These are phyloP conservation scores for Vachellia pachyceras DNA, from an alignment of 306 rosid genomes.

Conservation along the genomic window DNA sequence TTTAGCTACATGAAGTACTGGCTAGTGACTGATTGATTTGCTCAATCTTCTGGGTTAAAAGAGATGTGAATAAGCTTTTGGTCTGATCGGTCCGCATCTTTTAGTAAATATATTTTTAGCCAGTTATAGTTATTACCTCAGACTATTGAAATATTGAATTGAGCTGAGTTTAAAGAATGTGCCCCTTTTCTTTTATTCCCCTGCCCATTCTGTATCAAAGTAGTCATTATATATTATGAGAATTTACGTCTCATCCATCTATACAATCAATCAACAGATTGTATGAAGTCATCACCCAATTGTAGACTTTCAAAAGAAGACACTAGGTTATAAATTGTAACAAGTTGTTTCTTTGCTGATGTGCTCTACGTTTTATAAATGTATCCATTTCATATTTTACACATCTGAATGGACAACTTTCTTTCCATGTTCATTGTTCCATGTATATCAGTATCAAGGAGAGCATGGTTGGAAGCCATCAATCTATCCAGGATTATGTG, in stretches of 20 bases:
- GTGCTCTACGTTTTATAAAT: conserved; percentile 1
- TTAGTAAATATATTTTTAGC: neutral
- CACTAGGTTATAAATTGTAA: conserved; percentile 14
- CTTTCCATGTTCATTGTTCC: conserved; percentile 34
- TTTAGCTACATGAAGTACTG: neutral
- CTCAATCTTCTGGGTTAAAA: conserved; percentile 3
- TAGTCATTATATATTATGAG: conserved; percentile 5
- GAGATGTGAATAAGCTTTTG: neutral
- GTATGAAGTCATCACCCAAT: conserved; percentile 26
- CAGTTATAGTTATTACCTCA: neutral
- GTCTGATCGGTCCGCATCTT: neutral
- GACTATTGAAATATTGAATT: neutral
- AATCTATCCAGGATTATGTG: conserved; percentile 85
- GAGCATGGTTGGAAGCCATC: conserved; percentile 93
- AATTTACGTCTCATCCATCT: conserved; percentile 29
- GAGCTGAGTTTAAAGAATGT: neutral
- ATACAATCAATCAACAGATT: conserved; percentile 8
- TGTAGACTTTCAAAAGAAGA: conserved; percentile 18
- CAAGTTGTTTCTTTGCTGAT: conserved; percentile 29
- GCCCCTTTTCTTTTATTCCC: neutral
- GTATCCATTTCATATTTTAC: neutral
- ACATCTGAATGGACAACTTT: conserved; percentile 10
- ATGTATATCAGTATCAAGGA: conserved; percentile 85
- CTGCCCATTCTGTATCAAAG: neutral
- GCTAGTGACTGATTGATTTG: conserved; percentile 14